A percentile compares a stretch with the other conserved stretches of the same genome.
phyloP scores from a whole-genome alignment of 2,329 filamentous ascomycete species.

The Sporothrix luriei region DNA sequence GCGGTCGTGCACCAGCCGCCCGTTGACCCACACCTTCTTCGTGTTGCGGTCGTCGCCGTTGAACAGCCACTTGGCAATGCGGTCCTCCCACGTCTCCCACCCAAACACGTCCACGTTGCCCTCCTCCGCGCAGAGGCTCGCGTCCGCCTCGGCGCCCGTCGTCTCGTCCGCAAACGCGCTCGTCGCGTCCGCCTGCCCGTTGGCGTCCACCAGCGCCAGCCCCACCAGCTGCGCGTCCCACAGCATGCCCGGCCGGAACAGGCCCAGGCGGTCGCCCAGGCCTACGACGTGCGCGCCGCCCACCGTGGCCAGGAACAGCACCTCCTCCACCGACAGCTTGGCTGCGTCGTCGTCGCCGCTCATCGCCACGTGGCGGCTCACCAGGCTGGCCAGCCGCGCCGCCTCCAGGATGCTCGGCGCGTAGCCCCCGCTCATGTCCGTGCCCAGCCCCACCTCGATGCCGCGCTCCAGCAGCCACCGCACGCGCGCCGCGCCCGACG shows the following conservation, averaged over 20 bases:
- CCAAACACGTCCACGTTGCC: conserved; percentile 87
- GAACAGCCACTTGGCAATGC: conserved; percentile 91
- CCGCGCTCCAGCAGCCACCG: conserved; percentile 73
- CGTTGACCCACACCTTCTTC: conserved; percentile 83
- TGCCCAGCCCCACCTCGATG: conserved; percentile 81
- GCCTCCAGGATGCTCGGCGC: conserved; percentile 78
- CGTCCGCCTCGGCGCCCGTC: conserved; percentile 3
- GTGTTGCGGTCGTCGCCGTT: conserved; percentile 93
- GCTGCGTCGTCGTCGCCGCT: conserved; percentile 54
- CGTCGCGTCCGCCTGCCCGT: conserved; percentile 43
- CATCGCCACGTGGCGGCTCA: conserved; percentile 72
- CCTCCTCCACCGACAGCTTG: conserved; percentile 83
- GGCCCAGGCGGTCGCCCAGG: conserved; percentile 70
- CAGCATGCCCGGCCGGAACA: conserved; percentile 81
- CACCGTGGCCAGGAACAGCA: conserved; percentile 80
- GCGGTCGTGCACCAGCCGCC: conserved; percentile 72
- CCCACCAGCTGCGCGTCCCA: conserved; percentile 88
- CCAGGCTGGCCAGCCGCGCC: conserved; percentile 77
- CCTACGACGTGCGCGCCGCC: conserved; percentile 84
- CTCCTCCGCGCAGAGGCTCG: conserved; percentile 41
- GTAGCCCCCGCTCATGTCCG: conserved; percentile 88
- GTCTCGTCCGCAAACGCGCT: conserved; percentile 27
- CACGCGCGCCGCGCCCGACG: conserved; percentile 76
- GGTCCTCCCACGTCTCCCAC: conserved; percentile 85
- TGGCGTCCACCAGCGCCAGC: conserved; percentile 55